Evolutionary conservation across 345 rosid species (phyloP), one percentile per base, ranked within the genome.

Genomic region (Nasturtium officinale): DNA sequence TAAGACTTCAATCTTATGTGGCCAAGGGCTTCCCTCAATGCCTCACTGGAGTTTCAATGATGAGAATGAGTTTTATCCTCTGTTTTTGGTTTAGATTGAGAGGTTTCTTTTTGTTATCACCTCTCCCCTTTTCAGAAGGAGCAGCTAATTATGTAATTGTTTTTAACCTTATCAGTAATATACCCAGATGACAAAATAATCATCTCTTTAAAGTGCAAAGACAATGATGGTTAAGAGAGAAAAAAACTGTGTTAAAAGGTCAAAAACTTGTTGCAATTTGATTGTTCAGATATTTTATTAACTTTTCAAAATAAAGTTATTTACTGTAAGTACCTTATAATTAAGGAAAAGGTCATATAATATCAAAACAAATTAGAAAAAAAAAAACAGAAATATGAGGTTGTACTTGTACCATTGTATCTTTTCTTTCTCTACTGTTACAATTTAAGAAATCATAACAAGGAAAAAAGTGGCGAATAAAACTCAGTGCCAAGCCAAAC

Each of bases 381-480:
- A 32, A 2, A 5, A 30, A 52, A 18, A 46, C 47, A 68, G 59
- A 69, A 59, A 70, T 26, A 37, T 57, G 60, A 37, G 28, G 56
- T 40, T 15, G 59, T 45, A 45, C 11, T 61, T 23, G 65, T 35
- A 61, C 75, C 51, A 35, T 28, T 3, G 75, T 53, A 61, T 77
- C 61, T 79, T 74, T 74, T 72, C 78, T 67, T 72, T 40, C 75
- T 72, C 81, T 71, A 81, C 64, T 29, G 84, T 82, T 79, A 80
- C 86, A 77, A 50, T 74, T 73, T 61, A 52, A 59, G 62, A 67
- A 67, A 67, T 67, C 73, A 50, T 10, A 38, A 53, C 43, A 52
- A 38, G 43, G 11, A 38, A 55, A 38, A 62, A 47, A 73, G 38
- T 73, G 42, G 84, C 75, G 59, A 78, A 76, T 74, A 77, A 66